phyloP scores from a whole-genome alignment of 305 asterid genomes.

The Fraxinus latifolia region DNA sequence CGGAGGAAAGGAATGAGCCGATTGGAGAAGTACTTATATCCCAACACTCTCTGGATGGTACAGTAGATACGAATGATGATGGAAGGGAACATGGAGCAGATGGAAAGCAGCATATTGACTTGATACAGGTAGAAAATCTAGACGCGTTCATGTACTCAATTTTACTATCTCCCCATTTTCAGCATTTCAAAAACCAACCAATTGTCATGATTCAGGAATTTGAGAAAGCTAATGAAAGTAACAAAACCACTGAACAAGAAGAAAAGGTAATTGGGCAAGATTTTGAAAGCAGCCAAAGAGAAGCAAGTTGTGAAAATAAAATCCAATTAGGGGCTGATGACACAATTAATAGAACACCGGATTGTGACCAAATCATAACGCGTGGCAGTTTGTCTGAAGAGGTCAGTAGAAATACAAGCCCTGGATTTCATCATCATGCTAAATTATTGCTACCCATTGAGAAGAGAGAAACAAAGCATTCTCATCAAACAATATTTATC shows the following conservation, averaged over 20 bases:
- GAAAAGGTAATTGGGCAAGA: slow-evolving; percentile 1
- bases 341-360: background rate
- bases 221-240: background rate
- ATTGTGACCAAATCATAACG: background rate
- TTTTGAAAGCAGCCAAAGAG: slow-evolving; percentile 6
- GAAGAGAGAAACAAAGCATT: background rate
- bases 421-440: background rate
- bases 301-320: background rate
- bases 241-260: background rate
- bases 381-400: background rate
- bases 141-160: background rate
- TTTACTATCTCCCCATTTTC: background rate
- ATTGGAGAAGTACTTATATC: background rate
- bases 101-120: background rate
- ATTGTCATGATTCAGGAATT: background rate
- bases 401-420: background rate
- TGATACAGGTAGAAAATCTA: background rate
- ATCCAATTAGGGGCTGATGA: background rate
- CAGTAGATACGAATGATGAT: background rate
- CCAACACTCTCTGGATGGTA: background rate
- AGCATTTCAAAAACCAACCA: background rate
- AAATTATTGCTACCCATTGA: background rate
- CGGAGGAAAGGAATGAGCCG: background rate
- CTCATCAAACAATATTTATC: slow-evolving; percentile 12
- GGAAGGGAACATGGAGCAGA: background rate